Base-by-base conservation (phyloP, 768 basidiomycete species). In the Obba rivulosa region DNA sequence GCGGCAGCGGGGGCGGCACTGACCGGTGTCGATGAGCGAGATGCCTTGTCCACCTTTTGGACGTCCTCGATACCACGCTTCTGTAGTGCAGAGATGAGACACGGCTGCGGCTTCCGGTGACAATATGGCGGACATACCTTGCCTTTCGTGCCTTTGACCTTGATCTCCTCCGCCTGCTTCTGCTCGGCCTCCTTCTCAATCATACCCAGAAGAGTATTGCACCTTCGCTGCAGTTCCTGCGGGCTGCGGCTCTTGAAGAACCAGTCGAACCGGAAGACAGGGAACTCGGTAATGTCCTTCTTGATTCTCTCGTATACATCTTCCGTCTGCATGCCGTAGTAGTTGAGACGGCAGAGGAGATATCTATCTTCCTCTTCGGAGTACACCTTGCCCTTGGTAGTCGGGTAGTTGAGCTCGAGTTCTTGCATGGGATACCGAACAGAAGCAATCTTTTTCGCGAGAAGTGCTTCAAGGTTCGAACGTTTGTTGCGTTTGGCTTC, bases 251-350 rank as follows among this genome's bases (percentile, higher is more conserved):
- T 92, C 74, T 95, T 94, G 76, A 93, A 87, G 72, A 96, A 97
- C 95, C 93, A 97, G 61, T 97, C 93, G 59, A 98, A 98, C 18
- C 94, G 76, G 72, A 97, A 99, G 13, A 94, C 87, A 1, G 95
- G 94, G 68, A 93, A 97, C 68, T 98, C 94, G 14, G 83, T 85
- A 54, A 98, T 92, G 66, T 98, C 95, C 66, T 85, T 82, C 78
- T 95, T 96, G 69, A 98, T 96, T 45, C 85, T 71, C 61, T 99
- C 95, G 60, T 93, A 96, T 21, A 92, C 87, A 58, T 96, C 92
- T 43, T 90, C 90, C 14, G 77, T 70, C 47, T 85, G 83, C 76
- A 97, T 83, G 20, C 93, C 92, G 56, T 97, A 94, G 67, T 95
- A 81, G 63, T 83, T 81, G 53, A 98, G 68, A 21, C 93, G 81